These are phyloP conservation scores for Penicillium alfredii DNA, from an alignment of 495 filamentous ascomycete genomes.

Conservation along the genomic window DNA sequence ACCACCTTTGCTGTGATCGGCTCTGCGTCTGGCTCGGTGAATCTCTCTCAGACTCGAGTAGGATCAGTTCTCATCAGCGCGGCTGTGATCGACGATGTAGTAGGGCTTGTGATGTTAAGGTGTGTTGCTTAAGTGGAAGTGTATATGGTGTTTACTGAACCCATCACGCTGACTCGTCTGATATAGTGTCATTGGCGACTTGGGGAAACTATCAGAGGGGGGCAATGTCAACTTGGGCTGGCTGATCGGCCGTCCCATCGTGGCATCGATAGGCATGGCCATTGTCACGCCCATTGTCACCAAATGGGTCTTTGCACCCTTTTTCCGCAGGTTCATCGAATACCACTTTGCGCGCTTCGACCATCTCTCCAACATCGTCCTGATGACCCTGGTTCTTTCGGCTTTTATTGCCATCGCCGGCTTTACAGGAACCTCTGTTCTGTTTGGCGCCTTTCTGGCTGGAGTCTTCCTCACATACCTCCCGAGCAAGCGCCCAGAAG, in stretches of 20 bases:
- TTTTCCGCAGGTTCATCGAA: conserved; percentile 31
- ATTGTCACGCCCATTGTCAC: conserved; percentile 42
- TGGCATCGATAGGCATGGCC: conserved; percentile 52
- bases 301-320: conserved; percentile 40
- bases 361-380: conserved; percentile 29
- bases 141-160: not conserved
- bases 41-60: conserved; percentile 27
- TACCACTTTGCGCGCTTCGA: conserved; percentile 28
- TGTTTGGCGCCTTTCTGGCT: conserved; percentile 63
- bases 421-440: conserved; percentile 57
- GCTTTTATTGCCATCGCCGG: conserved; percentile 46
- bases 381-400: conserved; percentile 40
- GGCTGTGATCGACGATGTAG: conserved; percentile 76
- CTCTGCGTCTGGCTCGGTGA: conserved; percentile 21
- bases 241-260: conserved; percentile 48
- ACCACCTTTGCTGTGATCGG: conserved; percentile 32
- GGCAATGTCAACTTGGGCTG: conserved; percentile 30
- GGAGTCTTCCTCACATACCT: conserved; percentile 51
- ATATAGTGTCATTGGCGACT: conserved; percentile 42
- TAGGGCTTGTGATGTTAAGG: conserved; percentile 72
- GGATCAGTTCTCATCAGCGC: conserved; percentile 45
- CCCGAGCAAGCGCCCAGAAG: conserved; percentile 28
- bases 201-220: conserved; percentile 28
- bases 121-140: conserved; percentile 1
- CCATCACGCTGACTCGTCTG: not conserved